These are phyloP conservation scores for Aquilaria agallochum DNA, from an alignment of 441 rosid species.

Conservation along the genomic window DNA sequence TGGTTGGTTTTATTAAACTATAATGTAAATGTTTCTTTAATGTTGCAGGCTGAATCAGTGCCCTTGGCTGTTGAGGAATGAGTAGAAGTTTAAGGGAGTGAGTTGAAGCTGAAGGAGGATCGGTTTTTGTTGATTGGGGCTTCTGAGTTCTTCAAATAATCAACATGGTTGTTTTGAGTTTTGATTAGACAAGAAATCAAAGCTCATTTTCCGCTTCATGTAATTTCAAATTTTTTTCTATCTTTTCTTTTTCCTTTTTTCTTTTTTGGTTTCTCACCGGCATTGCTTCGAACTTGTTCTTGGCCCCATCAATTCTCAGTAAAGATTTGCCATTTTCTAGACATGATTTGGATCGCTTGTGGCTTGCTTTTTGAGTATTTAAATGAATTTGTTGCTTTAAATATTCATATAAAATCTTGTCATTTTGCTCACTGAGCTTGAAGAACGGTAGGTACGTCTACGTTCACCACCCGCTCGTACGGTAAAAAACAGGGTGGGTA, in stretches of 20 bases:
- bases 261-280: conserved; percentile 4
- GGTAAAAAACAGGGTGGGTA: too few species aligned
- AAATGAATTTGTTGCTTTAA: too few species aligned
- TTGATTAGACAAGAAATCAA: conserved; percentile 22
- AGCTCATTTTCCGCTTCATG: not conserved
- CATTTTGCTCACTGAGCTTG: too few species aligned
- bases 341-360: too few species aligned
- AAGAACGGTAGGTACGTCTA: too few species aligned
- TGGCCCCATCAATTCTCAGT: conserved; percentile 24
- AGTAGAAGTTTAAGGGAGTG: not conserved
- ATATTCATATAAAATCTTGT: too few species aligned
- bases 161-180: conserved; percentile 22
- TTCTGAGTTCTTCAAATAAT: conserved; percentile 15
- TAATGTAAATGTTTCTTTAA: not conserved
- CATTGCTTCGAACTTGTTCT: conserved; percentile 25
- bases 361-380: too few species aligned
- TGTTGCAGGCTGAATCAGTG: conserved; percentile 81
- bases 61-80: conserved; percentile 60
- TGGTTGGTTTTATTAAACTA: not conserved
- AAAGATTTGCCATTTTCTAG: conserved; percentile 17
- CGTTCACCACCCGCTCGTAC: too few species aligned
- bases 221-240: not conserved
- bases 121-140: conserved; percentile 4
- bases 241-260: not conserved
- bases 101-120: not conserved